Conservation (phyloP, 169 alveolate species). For the Perkinsus olseni region DNA sequence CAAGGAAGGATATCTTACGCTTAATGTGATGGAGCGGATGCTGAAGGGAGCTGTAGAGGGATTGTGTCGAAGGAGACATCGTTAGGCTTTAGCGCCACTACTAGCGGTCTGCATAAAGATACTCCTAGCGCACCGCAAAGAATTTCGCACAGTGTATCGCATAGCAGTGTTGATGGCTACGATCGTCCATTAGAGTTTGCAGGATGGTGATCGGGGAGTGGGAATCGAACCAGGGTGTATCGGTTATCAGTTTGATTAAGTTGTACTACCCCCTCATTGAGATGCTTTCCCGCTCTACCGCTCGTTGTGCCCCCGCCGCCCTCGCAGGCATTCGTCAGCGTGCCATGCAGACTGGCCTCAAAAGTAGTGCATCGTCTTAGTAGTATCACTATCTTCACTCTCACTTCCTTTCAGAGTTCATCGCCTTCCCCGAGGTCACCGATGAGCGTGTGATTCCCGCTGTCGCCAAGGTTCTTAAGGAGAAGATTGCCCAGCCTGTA, state of each 20-base stretch:
- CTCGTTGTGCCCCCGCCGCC: neutral
- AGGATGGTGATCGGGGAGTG: no score
- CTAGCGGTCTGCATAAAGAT: neutral
- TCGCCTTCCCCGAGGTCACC: neutral
- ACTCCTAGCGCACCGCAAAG: neutral
- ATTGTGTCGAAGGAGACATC: neutral
- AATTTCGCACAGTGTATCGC: neutral
- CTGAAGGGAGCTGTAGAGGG: neutral
- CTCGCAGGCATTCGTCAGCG: constrained; percentile 1
- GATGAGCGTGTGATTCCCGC: neutral
- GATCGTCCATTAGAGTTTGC: no score
- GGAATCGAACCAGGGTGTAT: no score
- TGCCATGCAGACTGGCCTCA: neutral
- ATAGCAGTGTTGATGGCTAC: no score
- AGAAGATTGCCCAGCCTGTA: neutral
- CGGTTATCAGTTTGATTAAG: neutral
- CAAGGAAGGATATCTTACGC: no score
- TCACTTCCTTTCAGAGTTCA: neutral
- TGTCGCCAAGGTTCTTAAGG: neutral
- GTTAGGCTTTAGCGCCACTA: neutral
- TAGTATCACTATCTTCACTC: no score
- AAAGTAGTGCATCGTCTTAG: neutral
- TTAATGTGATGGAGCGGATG: no score
- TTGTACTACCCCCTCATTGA: neutral
- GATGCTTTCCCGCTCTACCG: neutral